Conservation (phyloP, 2,329 filamentous ascomycete species). For the Aspergillus costaricaensis region DNA sequence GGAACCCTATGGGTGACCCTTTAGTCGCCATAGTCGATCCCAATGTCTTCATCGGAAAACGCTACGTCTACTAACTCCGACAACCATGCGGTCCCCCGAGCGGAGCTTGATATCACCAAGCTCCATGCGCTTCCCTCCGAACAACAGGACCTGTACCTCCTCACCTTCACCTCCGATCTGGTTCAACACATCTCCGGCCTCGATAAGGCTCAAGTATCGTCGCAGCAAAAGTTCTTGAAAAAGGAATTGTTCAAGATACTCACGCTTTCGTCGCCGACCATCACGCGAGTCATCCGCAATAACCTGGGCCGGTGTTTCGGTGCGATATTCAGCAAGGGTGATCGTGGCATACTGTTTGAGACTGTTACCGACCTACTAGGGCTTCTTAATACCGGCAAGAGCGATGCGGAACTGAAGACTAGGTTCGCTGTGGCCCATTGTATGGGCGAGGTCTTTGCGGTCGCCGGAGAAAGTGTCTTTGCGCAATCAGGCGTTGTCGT, state of each 20-base stretch:
- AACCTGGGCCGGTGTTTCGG: constrained; percentile 83
- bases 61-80: constrained; percentile 36
- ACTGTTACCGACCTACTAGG: constrained; percentile 84
- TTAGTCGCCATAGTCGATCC: constrained; percentile 15
- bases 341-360: constrained; percentile 89
- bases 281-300: constrained; percentile 85
- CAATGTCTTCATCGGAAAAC: constrained; percentile 45
- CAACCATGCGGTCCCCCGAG: constrained; percentile 37
- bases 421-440: constrained; percentile 88
- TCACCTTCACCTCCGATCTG: constrained; percentile 83
- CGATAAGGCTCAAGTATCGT: constrained; percentile 75
- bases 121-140: constrained; percentile 86
- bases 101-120: constrained; percentile 84
- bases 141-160: constrained; percentile 91
- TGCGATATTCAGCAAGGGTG: constrained; percentile 79
- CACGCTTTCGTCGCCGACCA: constrained; percentile 75
- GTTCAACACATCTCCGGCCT: constrained; percentile 74
- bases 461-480: constrained; percentile 92
- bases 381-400: constrained; percentile 73
- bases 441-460: constrained; percentile 83
- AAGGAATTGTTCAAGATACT: constrained; percentile 93
- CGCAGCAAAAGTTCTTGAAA: constrained; percentile 89
- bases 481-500: constrained; percentile 75
- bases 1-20: constrained; percentile 17
- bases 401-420: constrained; percentile 72